Evolutionary conservation across 225 moss, liverwort and hornwort species (phyloP).

Genomic region (Sphagnum contortum): DNA sequence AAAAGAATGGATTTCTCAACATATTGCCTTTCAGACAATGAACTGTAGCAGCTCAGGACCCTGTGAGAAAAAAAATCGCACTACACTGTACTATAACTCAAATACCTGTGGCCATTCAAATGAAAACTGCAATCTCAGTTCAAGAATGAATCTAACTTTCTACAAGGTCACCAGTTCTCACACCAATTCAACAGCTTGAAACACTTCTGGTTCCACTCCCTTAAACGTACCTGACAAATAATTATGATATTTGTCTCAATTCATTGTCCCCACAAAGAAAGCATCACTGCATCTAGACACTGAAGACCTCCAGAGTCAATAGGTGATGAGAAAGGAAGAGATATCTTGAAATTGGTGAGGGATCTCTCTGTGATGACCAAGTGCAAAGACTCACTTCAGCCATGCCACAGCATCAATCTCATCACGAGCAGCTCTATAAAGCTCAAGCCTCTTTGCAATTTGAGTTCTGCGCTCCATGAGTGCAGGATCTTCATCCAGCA

Average conservation of each 20-base stretch:
- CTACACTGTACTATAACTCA: not conserved
- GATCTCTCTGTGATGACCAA: not conserved
- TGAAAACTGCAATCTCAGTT: slow-evolving; percentile 1
- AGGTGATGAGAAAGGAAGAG: not conserved
- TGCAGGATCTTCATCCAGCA: slow-evolving; percentile 58
- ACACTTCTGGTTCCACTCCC: not conserved
- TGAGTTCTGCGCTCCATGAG: slow-evolving; percentile 54
- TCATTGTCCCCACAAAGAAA: not conserved
- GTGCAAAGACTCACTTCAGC: slow-evolving; percentile 29
- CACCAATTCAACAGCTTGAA: not conserved
- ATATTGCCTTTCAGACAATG: no score
- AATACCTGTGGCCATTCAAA: not conserved
- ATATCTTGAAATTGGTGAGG: not conserved
- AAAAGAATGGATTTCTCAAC: no score
- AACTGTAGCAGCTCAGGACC: no score
- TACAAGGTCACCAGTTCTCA: slow-evolving; percentile 3
- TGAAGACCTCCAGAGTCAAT: not conserved
- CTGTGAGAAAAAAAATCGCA: no score
- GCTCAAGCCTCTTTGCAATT: slow-evolving; percentile 48
- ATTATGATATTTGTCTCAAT: not conserved
- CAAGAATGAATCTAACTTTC: slow-evolving; percentile 5
- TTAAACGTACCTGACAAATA: not conserved
- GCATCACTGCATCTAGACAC: not conserved
- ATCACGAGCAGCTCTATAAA: slow-evolving; percentile 51
- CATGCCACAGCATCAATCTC: slow-evolving; percentile 56